Evolutionary conservation across 164 flowering plant species (phyloP).

Genomic region (Sedum album): DNA sequence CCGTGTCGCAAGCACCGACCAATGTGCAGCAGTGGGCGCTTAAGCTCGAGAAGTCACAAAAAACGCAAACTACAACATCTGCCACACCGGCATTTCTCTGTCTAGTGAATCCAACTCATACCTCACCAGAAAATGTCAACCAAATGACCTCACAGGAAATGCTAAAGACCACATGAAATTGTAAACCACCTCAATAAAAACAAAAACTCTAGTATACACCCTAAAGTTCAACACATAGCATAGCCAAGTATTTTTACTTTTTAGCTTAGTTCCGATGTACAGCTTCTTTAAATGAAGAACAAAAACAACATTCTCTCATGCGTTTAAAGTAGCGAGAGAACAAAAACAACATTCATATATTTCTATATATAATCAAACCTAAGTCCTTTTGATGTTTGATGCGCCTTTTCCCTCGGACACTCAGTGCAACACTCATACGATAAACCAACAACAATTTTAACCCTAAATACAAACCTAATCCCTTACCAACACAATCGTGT

Average conservation of each 20-base stretch:
- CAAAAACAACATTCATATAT: not conserved
- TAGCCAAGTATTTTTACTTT: not conserved
- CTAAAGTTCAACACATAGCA: not conserved
- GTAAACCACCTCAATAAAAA: too few species aligned
- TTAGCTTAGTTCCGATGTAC: not conserved
- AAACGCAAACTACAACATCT: not conserved
- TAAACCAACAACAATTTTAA: not conserved
- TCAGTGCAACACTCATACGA: not conserved
- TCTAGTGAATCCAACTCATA: not conserved
- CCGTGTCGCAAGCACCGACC: constrained; percentile 24
- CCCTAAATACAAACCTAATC: not conserved
- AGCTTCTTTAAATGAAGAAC: not conserved
- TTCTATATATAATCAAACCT: too few species aligned
- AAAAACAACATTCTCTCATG: not conserved
- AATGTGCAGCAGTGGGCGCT: constrained; percentile 14
- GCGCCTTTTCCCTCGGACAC: not conserved
- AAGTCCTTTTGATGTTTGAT: too few species aligned
- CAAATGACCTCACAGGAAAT: not conserved
- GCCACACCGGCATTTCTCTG: not conserved
- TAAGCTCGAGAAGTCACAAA: not conserved
- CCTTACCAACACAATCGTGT: not conserved
- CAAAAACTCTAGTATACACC: not conserved
- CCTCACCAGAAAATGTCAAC: not conserved
- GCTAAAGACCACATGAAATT: not conserved
- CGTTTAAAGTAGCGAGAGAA: not conserved